A percentile compares a stretch with the other conserved stretches of the same genome.
These are phyloP conservation scores for Przewalskia tangutica DNA, from an alignment of 257 asterid species.

Conservation along the genomic window DNA sequence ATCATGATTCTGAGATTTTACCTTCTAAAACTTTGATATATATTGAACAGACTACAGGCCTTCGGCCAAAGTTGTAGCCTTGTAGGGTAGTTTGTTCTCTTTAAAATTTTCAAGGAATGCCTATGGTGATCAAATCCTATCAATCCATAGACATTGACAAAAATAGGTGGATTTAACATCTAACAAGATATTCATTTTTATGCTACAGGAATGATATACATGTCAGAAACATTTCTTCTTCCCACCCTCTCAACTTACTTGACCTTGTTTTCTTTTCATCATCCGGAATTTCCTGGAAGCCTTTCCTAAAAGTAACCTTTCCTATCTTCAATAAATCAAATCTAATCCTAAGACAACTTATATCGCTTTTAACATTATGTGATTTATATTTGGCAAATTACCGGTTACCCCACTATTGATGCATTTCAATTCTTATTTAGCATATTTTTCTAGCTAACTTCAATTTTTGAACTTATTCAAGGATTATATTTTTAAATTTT, in stretches of 20 bases:
- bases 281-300: neutral
- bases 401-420: neutral
- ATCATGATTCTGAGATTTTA: neutral
- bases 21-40: neutral
- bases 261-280: neutral
- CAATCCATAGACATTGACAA: neutral
- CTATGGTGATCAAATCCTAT: neutral
- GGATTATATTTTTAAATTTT: neutral
- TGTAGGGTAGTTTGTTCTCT: neutral
- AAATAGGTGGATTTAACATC: neutral
- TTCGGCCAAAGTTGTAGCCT: neutral
- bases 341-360: neutral
- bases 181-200: neutral
- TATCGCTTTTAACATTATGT: neutral
- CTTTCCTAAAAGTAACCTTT: neutral
- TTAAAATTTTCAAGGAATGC: neutral
- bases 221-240: neutral
- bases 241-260: neutral
- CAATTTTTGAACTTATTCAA: neutral
- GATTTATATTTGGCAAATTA: neutral
- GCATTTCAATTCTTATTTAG: neutral
- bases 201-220: neutral
- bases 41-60: neutral
- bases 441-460: neutral
- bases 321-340: neutral